phyloP scores from a whole-genome alignment of 2,329 filamentous ascomycete genomes.

The Coccinonectria pachysandricola region DNA sequence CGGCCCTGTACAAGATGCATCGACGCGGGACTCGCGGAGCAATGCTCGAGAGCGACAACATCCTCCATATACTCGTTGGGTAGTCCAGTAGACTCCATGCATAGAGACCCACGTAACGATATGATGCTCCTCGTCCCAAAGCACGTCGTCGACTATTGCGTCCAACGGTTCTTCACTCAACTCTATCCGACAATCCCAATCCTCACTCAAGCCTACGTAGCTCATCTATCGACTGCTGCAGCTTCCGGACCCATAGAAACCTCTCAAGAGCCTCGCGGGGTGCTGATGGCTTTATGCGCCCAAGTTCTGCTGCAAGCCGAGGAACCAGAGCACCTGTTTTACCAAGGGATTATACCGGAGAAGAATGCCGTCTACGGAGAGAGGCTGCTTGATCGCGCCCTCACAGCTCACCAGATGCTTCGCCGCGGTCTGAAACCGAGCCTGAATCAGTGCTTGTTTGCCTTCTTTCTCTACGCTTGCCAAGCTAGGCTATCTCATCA shows the following conservation, averaged over 20 bases:
- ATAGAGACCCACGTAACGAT: slow-evolving; percentile 22
- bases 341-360: slow-evolving; percentile 24
- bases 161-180: slow-evolving; percentile 28
- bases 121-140: slow-evolving; percentile 24
- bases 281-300: slow-evolving; percentile 29
- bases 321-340: slow-evolving; percentile 21
- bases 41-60: slow-evolving; percentile 19
- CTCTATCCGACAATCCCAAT: slow-evolving; percentile 34
- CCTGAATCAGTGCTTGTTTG: slow-evolving; percentile 29
- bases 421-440: slow-evolving; percentile 25
- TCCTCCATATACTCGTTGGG: no score
- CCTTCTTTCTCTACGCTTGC: slow-evolving; percentile 35
- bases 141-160: slow-evolving; percentile 27
- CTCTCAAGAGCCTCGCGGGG: no score
- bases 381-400: slow-evolving; percentile 26
- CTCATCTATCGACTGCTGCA: slow-evolving; percentile 16
- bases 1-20: slow-evolving; percentile 33
- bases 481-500: slow-evolving; percentile 32
- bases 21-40: slow-evolving; percentile 29
- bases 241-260: slow-evolving; percentile 23
- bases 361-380: slow-evolving; percentile 28
- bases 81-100: slow-evolving; percentile 3
- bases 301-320: slow-evolving; percentile 33
- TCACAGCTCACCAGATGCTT: slow-evolving; percentile 24
- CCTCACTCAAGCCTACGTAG: slow-evolving; percentile 27